Base-by-base conservation (phyloP, 179 eudicot species). In the Beta macrorhiza region DNA sequence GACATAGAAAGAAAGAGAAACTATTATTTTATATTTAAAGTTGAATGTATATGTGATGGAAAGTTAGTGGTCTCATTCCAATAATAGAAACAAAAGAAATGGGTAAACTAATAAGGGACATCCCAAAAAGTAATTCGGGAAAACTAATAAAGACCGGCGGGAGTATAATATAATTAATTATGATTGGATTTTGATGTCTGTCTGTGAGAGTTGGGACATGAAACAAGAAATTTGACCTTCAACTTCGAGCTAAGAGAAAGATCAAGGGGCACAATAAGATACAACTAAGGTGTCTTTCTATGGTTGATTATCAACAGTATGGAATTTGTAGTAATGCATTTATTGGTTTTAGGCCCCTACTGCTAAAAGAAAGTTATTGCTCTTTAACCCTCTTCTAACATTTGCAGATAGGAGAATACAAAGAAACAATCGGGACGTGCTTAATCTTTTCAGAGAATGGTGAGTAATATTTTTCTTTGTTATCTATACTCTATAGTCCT, bases 391-490 rank as follows among this genome's bases (percentile, higher is more conserved):
- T 69, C 10, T 16, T 7, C 53, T 42, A 17, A 9, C 20, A 69
- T 62, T 72, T 72, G 82, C 93, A 93, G 98, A 85, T 93, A 76
- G 98, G 97, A 56, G 90, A 91, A 80, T 93, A 93, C 68, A 89
- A 88, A 83, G 98, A 93, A 85, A 93, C 98, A 64, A 80, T 92
- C 37, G 98, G 97, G 81, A 91, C 98, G 65, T 92, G 95, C 85
- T 82, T 93, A 75, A 87, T 92, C 25, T 92, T 93, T 81, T 86
- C 82, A 62, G 97, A 91, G 85, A 85, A 68, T 13, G 93, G 93
- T 89, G 81, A 88, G 90, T 67, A 51, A 68, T 42, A 8, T 67
- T 65, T n/a, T 10, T 9, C 61, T 63, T 37, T 47, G 47, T 20
- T 69, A 20, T 62, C 7, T n/a, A 29, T 29, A 29, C 1, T 29